Base-by-base conservation (phyloP, 73 alveolate genomes). In the Paramecium octaurelia region DNA sequence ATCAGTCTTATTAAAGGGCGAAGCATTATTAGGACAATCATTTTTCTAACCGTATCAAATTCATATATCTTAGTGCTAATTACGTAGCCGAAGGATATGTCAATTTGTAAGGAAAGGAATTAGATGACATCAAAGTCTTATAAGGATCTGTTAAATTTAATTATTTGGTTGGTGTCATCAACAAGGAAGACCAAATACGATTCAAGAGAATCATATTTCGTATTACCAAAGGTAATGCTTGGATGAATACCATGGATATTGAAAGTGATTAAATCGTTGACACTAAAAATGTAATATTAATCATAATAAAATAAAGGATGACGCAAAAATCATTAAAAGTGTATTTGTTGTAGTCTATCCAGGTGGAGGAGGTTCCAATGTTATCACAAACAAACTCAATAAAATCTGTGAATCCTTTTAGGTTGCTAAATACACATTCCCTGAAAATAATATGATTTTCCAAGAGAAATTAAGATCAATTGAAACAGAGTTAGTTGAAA, bases 171-270 rank as follows among this genome's bases (percentile, higher is more conserved):
- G 99, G 99, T n/a, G 95, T 98, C 21, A 95, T 98, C 60, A 95
- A 97, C 44, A 77, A 21, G 16, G 97, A 86, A 60, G 99, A 98
- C 43, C 92, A 93, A 64, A 86, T 92, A 31, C 93, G 99, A 88
- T 94, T 98, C 43, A 97, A 96, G 75, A 96, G 97, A 86, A 85
- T 97, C 76, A 88, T 98, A 31, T 98, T 98, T 86, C 97, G 99
- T 94, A 94, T 96, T 23, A 96, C 99, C 20, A 96, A 97, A 93
- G 99, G 99, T 46, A 96, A 98, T 77, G 99, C 98, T 6, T 91
- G 94, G 94, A 83, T 89, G 35, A 70, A 70, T 40, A 89, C 91
- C 27, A 34, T 83, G 77, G 94, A 89, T 87, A 95, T 38, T 18
- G 91, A 80, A 48, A 43, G 64, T 23, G 91, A 80, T 48, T 42